phyloP scores from a whole-genome alignment of 148 eudicot species.

The Rhododendron mucronatum region DNA sequence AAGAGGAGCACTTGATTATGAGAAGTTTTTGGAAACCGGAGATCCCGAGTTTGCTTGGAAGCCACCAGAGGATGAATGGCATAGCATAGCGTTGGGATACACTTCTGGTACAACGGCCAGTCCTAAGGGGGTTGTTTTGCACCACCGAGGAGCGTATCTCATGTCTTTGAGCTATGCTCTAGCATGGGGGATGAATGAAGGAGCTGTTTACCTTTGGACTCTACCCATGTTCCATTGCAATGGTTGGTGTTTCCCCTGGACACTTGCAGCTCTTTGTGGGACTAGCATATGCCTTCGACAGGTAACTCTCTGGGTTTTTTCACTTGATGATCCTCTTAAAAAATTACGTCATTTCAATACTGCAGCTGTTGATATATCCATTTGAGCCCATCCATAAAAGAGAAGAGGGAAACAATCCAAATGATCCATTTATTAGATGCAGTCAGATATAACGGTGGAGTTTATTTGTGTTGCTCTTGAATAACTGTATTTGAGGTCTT shows the following conservation, averaged over 20 bases:
- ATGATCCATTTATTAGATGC: neutral
- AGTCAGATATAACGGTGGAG: neutral
- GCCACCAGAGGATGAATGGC: slow-evolving; percentile 96
- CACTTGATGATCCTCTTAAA: neutral
- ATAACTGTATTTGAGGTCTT: neutral
- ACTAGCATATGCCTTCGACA: slow-evolving; percentile 93
- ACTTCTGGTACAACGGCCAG: slow-evolving; percentile 97
- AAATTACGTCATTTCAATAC: neutral
- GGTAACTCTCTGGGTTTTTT: slow-evolving; percentile 32
- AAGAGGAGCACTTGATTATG: slow-evolving; percentile 76
- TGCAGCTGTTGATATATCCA: neutral
- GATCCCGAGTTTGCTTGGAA: slow-evolving; percentile 78
- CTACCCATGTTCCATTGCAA: slow-evolving; percentile 97
- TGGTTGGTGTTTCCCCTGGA: slow-evolving; percentile 97
- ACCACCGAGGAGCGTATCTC: slow-evolving; percentile 88
- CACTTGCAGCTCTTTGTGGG: slow-evolving; percentile 88
- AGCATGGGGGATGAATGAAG: slow-evolving; percentile 77
- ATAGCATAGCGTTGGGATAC: slow-evolving; percentile 82
- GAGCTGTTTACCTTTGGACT: slow-evolving; percentile 89
- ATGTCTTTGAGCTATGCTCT: slow-evolving; percentile 70
- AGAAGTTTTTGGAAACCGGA: slow-evolving; percentile 71
- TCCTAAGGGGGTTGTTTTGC: slow-evolving; percentile 93
- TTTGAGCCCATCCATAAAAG: neutral
- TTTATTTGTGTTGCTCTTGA: neutral
- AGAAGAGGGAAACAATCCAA: neutral